Conservation (phyloP, 805 yeast species). For the Spathaspora gorwiae region DNA sequence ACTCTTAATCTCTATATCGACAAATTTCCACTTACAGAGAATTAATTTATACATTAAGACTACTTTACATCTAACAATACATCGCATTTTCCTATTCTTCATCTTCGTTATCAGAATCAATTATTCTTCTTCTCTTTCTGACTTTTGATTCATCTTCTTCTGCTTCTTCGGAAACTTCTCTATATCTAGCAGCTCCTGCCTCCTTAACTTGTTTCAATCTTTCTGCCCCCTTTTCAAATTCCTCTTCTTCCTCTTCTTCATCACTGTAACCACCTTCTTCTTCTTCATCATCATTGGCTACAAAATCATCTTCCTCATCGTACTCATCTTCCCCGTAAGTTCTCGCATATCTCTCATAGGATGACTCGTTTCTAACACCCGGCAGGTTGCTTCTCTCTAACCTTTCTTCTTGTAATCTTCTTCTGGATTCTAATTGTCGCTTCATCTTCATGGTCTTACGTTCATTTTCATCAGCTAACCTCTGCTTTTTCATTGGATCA, state of each 20-base stretch:
- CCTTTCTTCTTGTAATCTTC: conserved; percentile 57
- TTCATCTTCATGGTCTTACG: conserved; percentile 54
- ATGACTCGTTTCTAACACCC: conserved; percentile 16
- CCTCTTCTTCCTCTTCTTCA: conserved; percentile 33
- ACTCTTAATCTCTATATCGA: too few relatives aligned
- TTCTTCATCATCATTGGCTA: conserved; percentile 42
- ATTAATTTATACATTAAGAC: too few relatives aligned
- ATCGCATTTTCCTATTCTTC: not conserved
- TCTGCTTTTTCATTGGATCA: conserved; percentile 69
- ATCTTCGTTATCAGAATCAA: conserved; percentile 48
- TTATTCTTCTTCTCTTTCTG: conserved; percentile 45
- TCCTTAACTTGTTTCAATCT: conserved; percentile 51
- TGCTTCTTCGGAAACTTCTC: conserved; percentile 11
- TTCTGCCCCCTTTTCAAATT: conserved; percentile 52
- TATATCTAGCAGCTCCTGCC: conserved; percentile 51
- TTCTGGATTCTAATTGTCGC: conserved; percentile 60
- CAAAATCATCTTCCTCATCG: conserved; percentile 37
- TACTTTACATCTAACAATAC: too few relatives aligned
- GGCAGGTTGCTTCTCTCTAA: conserved; percentile 44
- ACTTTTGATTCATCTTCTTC: conserved; percentile 28
- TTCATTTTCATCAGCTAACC: conserved; percentile 61
- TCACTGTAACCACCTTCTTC: conserved; percentile 31
- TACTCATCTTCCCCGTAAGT: conserved; percentile 33
- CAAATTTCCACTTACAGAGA: too few relatives aligned
- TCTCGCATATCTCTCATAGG: conserved; percentile 36